Percentiles rank a stretch among this genome's conserved stretches.
Evolutionary conservation across 768 basidiomycete species (phyloP).

Genomic region (Phlebiopsis gigantea): DNA sequence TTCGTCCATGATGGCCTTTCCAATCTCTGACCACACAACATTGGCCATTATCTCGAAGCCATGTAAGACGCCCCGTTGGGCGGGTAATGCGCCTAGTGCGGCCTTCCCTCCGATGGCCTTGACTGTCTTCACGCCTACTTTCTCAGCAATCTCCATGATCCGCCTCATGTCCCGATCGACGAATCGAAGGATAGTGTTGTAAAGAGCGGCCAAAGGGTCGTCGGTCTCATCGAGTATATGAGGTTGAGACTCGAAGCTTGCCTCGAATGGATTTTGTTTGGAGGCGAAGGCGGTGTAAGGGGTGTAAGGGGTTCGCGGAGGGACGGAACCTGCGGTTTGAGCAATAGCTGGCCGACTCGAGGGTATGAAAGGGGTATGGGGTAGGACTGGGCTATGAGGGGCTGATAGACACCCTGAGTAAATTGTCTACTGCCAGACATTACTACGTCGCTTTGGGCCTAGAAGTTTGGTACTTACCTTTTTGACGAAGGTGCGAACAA

Average conservation of each 20-base stretch:
- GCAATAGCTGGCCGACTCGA: conserved; percentile 18
- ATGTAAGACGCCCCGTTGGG: conserved; percentile 5
- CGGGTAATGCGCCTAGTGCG: background rate
- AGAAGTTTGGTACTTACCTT: conserved; percentile 44
- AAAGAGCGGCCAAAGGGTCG: conserved; percentile 68
- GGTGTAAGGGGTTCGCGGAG: conserved; percentile 52
- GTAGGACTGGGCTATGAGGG: conserved; percentile 70
- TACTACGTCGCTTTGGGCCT: background rate
- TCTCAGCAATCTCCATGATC: conserved; percentile 76
- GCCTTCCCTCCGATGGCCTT: background rate
- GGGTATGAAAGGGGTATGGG: conserved; percentile 64
- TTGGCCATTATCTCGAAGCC: conserved; percentile 80
- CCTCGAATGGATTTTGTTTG: conserved; percentile 35
- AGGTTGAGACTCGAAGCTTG: conserved; percentile 24
- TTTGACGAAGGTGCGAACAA: conserved; percentile 72
- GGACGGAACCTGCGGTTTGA: conserved; percentile 38
- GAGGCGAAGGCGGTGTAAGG: conserved; percentile 43
- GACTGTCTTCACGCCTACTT: conserved; percentile 44
- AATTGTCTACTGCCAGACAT: conserved; percentile 50
- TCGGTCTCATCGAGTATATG: conserved; percentile 58
- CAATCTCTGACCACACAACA: conserved; percentile 86
- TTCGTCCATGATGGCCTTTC: conserved; percentile 75
- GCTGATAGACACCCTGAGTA: conserved; percentile 61
- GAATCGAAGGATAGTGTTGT: conserved; percentile 78
- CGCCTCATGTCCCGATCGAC: conserved; percentile 68